Evolutionary conservation across 2,329 filamentous ascomycete genomes (phyloP), one percentile per base, ranked within the genome.

Genomic region (Leptosphaerulina australis): DNA sequence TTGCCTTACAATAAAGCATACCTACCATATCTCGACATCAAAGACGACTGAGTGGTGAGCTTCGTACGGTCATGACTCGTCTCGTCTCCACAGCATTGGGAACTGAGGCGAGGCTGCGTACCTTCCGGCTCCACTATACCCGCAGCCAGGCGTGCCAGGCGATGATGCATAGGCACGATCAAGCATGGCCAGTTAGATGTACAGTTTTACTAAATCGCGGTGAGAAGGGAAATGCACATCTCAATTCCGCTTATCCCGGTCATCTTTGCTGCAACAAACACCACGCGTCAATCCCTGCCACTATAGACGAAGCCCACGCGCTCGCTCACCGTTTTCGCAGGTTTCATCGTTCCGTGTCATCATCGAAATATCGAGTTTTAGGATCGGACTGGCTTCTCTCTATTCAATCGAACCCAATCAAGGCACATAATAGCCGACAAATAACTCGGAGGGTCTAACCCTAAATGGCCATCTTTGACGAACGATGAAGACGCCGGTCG

Each of bases 291-390:
- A 45, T 37, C 49, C 62, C 24, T 46, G 26, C 35, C 31, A 45
- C 35, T 34, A n/a, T 43, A 55, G 25, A 55, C 44, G 39, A 56
- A 38, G 45, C 15, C 46, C 45, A 56, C 45, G 25, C 26, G 44
- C 53, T 56, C 40, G 33, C 48, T 48, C 50, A 46, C 41, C 45
- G 44, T 55, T 47, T 44, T 38, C 35, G 60, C 53, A 62, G 52
- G 57, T 61, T 62, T 40, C 57, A 63, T 70, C 50, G 53, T 50
- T 44, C 56, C 58, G 60, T 66, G 58, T 52, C 60, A 67, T 69
- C 48, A 41, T 55, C 54, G 37, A 59, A 36, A 37, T 51, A 39
- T 50, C 29, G 33, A 28, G 35, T 48, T 54, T 44, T 44, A 46
- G 46, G 41, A 41, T 55, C 26, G 26, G 41, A 39, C 53, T 48